Conservation (phyloP, 495 filamentous ascomycete species). For the Hapsidospora chrysogenum region DNA sequence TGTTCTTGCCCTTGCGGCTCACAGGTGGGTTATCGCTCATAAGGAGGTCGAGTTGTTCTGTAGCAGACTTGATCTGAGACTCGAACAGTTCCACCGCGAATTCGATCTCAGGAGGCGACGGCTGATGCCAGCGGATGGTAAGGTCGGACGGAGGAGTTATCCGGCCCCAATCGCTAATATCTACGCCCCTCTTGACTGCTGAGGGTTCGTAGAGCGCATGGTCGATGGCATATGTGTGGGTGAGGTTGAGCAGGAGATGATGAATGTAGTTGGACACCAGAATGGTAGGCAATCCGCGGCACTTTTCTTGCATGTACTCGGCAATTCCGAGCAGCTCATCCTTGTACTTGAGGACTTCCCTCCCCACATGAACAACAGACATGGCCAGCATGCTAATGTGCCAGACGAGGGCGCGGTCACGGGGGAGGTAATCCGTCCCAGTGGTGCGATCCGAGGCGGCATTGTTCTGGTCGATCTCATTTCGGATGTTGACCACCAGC, state of each 20-base stretch:
- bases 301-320: constrained; percentile 87
- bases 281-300: constrained; percentile 80
- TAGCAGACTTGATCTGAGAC: constrained; percentile 46
- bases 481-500: constrained; percentile 77
- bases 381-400: constrained; percentile 95
- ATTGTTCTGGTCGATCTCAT: constrained; percentile 94
- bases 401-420: constrained; percentile 89
- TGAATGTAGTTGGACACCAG: constrained; percentile 97
- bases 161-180: constrained; percentile 66
- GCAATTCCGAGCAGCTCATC: constrained; percentile 83
- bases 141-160: constrained; percentile 51
- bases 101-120: constrained; percentile 57
- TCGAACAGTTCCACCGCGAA: constrained; percentile 84
- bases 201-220: constrained; percentile 67
- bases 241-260: constrained; percentile 94
- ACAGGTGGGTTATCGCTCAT: constrained; percentile 69
- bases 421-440: constrained; percentile 79
- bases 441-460: constrained; percentile 88
- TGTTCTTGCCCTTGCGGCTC: constrained; percentile 85
- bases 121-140: constrained; percentile 81
- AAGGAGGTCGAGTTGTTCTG: constrained; percentile 46
- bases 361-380: constrained; percentile 92
- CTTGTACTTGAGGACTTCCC: constrained; percentile 73
- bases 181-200: constrained; percentile 29
- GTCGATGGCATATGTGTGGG: constrained; percentile 82